These are phyloP conservation scores for Globisporangium irregulare DNA, from an alignment of 352 stramenopile genomes.

Conservation along the genomic window DNA sequence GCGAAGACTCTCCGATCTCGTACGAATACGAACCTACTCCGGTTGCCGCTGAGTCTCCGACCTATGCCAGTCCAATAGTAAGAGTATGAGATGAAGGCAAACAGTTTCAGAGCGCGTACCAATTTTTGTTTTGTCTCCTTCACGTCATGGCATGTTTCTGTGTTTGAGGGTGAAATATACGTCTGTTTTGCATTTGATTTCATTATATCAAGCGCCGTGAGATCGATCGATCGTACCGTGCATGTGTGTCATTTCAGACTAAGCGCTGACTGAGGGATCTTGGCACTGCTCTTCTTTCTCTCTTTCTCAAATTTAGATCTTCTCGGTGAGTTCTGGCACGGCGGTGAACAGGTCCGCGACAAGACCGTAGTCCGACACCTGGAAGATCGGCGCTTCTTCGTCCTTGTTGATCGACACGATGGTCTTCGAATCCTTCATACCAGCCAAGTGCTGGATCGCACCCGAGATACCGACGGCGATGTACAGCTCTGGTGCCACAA, in stretches of 20 bases:
- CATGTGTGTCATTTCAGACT: background rate
- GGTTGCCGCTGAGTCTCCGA: constrained; percentile 5
- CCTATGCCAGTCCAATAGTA: background rate
- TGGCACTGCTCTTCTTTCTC: background rate
- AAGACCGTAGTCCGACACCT: constrained; percentile 98
- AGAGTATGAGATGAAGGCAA: constrained; percentile 6
- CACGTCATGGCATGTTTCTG: background rate
- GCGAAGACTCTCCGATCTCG: constrained; percentile 16
- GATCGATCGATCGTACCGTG: background rate
- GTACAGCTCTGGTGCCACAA: constrained; percentile 97
- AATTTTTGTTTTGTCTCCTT: background rate
- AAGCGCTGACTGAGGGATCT: background rate
- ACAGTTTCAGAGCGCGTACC: background rate
- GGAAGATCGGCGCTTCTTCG: constrained; percentile 98
- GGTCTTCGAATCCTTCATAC: constrained; percentile 99
- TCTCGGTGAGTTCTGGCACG: constrained; percentile 97
- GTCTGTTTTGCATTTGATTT: constrained; percentile 10
- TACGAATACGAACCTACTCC: constrained; percentile 18
- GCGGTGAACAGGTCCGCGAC: constrained; percentile 97
- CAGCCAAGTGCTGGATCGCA: constrained; percentile 98
- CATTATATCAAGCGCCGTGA: constrained; percentile 7
- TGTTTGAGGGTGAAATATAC: constrained; percentile 4
- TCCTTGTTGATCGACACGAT: constrained; percentile 99
- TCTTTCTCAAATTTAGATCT: constrained; percentile 81
- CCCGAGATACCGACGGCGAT: constrained; percentile 97